Base-by-base conservation (phyloP, 1,284 basidiomycete genomes). In the Cutaneotrichosporon sp. region DNA sequence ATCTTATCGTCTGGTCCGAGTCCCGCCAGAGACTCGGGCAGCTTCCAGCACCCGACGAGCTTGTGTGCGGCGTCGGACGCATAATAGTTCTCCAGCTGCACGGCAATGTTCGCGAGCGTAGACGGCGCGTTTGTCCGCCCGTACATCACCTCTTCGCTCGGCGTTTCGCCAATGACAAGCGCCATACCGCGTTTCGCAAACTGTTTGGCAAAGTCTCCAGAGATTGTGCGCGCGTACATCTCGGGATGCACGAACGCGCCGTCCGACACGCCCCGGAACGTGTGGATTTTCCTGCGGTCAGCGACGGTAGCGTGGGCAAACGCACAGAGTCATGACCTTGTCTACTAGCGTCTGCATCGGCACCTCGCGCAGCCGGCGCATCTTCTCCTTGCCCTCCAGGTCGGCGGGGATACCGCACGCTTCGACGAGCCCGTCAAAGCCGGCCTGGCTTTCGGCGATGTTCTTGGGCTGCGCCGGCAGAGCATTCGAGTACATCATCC, bases 401-500 rank as follows among this genome's bases (percentile, higher is more conserved):
- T 36, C 30, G 8, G 54, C 40, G 1, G 51, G 38, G 40, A 66
- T 60, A 9, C 56, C 60, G 34, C 60, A 56, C 8, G 60, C 57
- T 30, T 54, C 60, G 17, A 46, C 47, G 10, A 66, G 49, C 2
- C 58, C 59, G 46, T 66, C 60, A 40, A 66, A 66, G 26, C 56
- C 60, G 12, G 46, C 46, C 49, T 66, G 64, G 30, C 50, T 54
- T 39, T 64, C 58, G 17, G 46, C 59, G 23, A 64, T 49, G 3
- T 50, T 54, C 54, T 66, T 66, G 47, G 62, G 62, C 55, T 60
- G 61, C 33, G 61, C 49, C 0, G 59, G 59, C 26, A 65, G 51
- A 12, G 63, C 58, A 56, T 65, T 65, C 15, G 59, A 61, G 51
- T 57, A 65, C 52, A 59, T 51, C 49, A 63, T 60, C 17, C 58